A percentile compares a stretch with the other conserved stretches of the same genome.
Evolutionary conservation across 352 stramenopile species (phyloP).

Genomic region (Thalassiosira livingstoniorum): DNA sequence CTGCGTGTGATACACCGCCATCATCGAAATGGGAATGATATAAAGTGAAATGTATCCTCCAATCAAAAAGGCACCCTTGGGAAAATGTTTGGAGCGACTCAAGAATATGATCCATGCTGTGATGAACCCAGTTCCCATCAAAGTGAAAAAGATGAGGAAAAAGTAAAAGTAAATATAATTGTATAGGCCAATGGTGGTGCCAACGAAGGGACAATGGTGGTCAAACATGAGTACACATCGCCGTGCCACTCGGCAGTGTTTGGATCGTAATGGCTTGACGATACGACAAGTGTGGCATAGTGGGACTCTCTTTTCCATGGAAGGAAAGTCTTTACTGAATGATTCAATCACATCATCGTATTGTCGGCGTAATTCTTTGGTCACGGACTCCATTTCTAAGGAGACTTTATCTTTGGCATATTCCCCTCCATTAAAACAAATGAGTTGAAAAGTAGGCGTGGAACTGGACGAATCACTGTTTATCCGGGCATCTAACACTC

Average conservation of each 20-base stretch:
- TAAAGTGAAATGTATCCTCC: constrained; percentile 76
- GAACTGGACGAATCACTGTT: constrained; percentile 22
- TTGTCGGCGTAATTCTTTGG: constrained; percentile 60
- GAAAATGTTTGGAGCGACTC: constrained; percentile 50
- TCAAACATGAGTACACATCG: constrained; percentile 90
- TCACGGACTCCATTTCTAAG: constrained; percentile 59
- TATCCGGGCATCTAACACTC: constrained; percentile 67
- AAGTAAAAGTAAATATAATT: constrained; percentile 90
- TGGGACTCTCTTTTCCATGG: constrained; percentile 56
- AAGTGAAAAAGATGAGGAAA: constrained; percentile 79
- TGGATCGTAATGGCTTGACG: constrained; percentile 86
- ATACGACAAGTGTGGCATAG: constrained; percentile 90
- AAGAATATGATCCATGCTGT: constrained; percentile 76
- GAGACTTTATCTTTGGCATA: constrained; percentile 56
- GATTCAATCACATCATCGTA: constrained; percentile 77
- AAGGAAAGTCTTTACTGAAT: constrained; percentile 52
- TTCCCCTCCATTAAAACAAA: constrained; percentile 45
- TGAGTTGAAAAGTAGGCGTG: constrained; percentile 30
- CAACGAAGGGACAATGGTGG: constrained; percentile 85
- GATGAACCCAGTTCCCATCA: constrained; percentile 72
- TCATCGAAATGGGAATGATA: constrained; percentile 62
- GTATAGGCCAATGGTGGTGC: constrained; percentile 87
- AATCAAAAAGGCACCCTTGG: constrained; percentile 47
- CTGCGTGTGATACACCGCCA: constrained; percentile 85
- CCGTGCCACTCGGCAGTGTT: constrained; percentile 87